Conservation (phyloP, 2,329 filamentous ascomycete species). For the Hypoxylon sp. region DNA sequence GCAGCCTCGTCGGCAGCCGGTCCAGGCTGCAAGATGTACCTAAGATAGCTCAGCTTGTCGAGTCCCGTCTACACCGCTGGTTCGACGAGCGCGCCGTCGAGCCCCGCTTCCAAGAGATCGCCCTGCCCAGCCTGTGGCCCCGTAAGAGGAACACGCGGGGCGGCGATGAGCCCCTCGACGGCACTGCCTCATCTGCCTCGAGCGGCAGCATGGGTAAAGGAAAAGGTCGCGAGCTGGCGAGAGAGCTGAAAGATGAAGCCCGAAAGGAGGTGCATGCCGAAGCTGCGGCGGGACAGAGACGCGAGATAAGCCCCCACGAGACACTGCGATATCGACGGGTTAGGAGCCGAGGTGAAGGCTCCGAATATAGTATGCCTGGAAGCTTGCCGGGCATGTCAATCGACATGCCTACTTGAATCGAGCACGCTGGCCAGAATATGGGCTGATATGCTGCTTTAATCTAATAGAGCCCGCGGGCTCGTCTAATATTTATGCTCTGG, state of each 20-base stretch:
- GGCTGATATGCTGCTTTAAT: too few species aligned
- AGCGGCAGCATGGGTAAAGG: slow-evolving; percentile 58
- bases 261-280: slow-evolving; percentile 58
- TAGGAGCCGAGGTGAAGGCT: slow-evolving; percentile 48
- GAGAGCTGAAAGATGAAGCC: slow-evolving; percentile 61
- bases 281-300: slow-evolving; percentile 41
- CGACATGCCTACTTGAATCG: slow-evolving; percentile 42
- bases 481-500: too few species aligned
- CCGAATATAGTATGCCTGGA: slow-evolving; percentile 56
- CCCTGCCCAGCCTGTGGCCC: slow-evolving; percentile 83
- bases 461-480: too few species aligned
- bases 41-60: slow-evolving; percentile 86
- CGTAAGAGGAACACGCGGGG: slow-evolving; percentile 83
- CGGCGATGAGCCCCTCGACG: slow-evolving; percentile 66
- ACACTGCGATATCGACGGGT: slow-evolving; percentile 50
- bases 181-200: slow-evolving; percentile 46
- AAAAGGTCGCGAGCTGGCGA: slow-evolving; percentile 62
- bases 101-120: slow-evolving; percentile 86
- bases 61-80: slow-evolving; percentile 82
- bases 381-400: slow-evolving; percentile 53
- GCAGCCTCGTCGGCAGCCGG: slow-evolving; percentile 81
- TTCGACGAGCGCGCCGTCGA: slow-evolving; percentile 89
- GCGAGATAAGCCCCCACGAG: slow-evolving; percentile 47
- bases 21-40: slow-evolving; percentile 84
- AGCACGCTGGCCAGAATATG: too few species aligned